Conservation (phyloP, 2,329 filamentous ascomycete species). For the Diatrype stigma region DNA sequence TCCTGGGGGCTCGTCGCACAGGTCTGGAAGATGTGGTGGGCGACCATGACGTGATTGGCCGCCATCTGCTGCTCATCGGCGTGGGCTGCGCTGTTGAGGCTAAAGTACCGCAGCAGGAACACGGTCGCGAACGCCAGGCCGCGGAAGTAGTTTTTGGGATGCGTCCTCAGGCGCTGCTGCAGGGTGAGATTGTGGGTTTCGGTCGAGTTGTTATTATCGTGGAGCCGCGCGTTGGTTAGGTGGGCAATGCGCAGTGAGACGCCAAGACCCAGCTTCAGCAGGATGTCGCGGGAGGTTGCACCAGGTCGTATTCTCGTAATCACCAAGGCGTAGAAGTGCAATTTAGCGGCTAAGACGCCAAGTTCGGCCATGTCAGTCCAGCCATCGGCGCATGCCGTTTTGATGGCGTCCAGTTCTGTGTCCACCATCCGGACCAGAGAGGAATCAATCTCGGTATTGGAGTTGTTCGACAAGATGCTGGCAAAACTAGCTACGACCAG, state of each 20-base stretch:
- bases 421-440: conserved; percentile 27
- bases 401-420: conserved; percentile 22
- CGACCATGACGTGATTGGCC: conserved; percentile 23
- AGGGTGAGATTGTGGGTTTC: conserved; percentile 8
- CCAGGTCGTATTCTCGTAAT: conserved; percentile 17
- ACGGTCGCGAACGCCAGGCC: conserved; percentile 26
- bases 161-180: conserved; percentile 11
- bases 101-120: conserved; percentile 28
- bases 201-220: conserved; percentile 11
- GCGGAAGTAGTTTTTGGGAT: conserved; percentile 24
- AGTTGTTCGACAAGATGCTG: conserved; percentile 20
- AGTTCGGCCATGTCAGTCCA: conserved; percentile 21
- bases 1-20: conserved; percentile 15
- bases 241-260: conserved; percentile 24
- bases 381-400: conserved; percentile 17
- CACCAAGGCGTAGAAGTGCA: conserved; percentile 25
- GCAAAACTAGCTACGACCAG: conserved; percentile 22
- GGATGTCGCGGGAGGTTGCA: conserved; percentile 18
- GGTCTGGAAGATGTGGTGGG: conserved; percentile 24
- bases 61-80: conserved; percentile 25
- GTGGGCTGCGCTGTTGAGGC: conserved; percentile 17
- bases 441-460: conserved; percentile 22
- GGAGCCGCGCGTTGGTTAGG: conserved; percentile 18
- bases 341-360: conserved; percentile 20
- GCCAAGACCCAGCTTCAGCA: conserved; percentile 23